Percentiles rank a stretch among this genome's conserved stretches.
These are phyloP conservation scores for Kodamaea kakaduensis DNA, from an alignment of 805 yeast species.

Conservation along the genomic window DNA sequence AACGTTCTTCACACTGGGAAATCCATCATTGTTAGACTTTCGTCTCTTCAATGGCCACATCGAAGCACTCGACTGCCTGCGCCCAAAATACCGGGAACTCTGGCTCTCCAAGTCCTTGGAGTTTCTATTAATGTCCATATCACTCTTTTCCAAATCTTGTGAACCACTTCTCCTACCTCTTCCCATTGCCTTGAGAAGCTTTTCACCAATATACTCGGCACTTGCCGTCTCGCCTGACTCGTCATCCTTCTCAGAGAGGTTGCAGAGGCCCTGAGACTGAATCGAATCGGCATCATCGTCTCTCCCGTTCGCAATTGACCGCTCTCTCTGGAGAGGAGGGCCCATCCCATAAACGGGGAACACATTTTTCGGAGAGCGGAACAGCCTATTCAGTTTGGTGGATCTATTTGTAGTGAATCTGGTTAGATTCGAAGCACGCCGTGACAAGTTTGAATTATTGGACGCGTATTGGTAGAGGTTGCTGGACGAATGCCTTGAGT, in stretches of 20 bases:
- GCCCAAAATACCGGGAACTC: background rate
- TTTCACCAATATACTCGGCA: constrained; percentile 22
- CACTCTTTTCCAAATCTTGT: too few relatives aligned
- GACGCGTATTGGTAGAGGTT: constrained; percentile 1
- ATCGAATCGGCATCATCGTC: constrained; percentile 3
- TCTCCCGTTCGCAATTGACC: constrained; percentile 46
- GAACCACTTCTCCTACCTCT: constrained; percentile 7
- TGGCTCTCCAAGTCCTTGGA: constrained; percentile 6
- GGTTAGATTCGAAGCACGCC: constrained; percentile 12
- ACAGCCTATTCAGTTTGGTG: constrained; percentile 1
- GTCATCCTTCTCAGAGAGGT: constrained; percentile 6
- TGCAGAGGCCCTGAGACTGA: constrained; percentile 4
- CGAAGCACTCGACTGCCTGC: constrained; percentile 1
- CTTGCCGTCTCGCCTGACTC: constrained; percentile 11
- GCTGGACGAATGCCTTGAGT: too few relatives aligned
- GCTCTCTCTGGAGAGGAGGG: constrained; percentile 52
- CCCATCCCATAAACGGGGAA: constrained; percentile 83
- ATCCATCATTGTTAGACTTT: too few relatives aligned
- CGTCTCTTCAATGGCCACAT: background rate
- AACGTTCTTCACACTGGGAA: too few relatives aligned
- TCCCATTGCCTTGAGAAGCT: constrained; percentile 16
- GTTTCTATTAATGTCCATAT: too few relatives aligned
- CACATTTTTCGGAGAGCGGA: constrained; percentile 65
- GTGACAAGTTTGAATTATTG: constrained; percentile 7
- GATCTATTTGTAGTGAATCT: constrained; percentile 6